These are phyloP conservation scores for Mycena chlorophos DNA, from an alignment of 768 basidiomycete species.

Conservation along the genomic window DNA sequence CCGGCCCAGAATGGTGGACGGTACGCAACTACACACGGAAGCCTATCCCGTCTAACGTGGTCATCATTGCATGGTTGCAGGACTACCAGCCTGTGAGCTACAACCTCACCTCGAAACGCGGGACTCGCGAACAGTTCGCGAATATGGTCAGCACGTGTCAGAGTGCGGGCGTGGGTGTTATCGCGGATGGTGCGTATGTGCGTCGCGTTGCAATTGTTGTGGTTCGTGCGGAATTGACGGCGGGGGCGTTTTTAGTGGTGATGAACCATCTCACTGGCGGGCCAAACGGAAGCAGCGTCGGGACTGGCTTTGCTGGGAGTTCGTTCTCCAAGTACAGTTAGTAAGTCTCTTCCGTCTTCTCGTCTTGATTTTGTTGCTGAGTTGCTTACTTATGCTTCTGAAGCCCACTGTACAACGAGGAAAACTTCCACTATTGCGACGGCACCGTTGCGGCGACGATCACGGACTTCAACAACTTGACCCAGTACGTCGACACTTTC, in stretches of 20 bases:
- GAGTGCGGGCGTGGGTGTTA: slow-evolving; percentile 31
- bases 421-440: slow-evolving; percentile 42
- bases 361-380: not conserved
- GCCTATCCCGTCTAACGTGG: too few species aligned
- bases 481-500: slow-evolving; percentile 38
- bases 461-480: slow-evolving; percentile 43
- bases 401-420: slow-evolving; percentile 19
- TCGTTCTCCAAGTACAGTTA: slow-evolving; percentile 8
- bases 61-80: too few species aligned
- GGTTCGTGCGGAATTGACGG: not conserved
- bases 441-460: slow-evolving; percentile 35
- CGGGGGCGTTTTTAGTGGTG: slow-evolving; percentile 6
- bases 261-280: slow-evolving; percentile 14
- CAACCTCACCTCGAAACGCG: slow-evolving; percentile 43
- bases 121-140: slow-evolving; percentile 35
- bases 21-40: too few species aligned
- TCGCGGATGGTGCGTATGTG: slow-evolving; percentile 26
- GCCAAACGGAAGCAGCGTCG: not conserved
- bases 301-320: slow-evolving; percentile 5
- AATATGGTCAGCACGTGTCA: slow-evolving; percentile 29
- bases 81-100: slow-evolving; percentile 52
- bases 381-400: not conserved
- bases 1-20: slow-evolving; percentile 47
- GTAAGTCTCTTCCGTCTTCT: not conserved
- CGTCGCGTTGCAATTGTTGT: not conserved